Conservation (phyloP, 1,139 yeast species). For the Candida tetrigidarum region DNA sequence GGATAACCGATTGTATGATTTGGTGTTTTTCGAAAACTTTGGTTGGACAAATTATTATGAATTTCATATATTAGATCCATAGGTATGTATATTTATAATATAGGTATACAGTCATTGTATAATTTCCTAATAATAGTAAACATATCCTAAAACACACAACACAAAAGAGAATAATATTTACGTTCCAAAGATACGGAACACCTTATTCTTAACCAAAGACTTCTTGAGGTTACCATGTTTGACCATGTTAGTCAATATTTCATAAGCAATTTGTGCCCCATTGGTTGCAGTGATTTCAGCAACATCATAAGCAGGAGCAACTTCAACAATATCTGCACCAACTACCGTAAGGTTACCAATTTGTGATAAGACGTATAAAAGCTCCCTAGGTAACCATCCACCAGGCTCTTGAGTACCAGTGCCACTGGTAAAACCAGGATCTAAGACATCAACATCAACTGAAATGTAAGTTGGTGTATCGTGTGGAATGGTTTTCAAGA, state of each 20-base stretch:
- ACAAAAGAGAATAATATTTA: too few species aligned
- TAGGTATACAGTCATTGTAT: too few species aligned
- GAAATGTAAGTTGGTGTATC: constrained; percentile 71
- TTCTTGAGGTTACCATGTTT: constrained; percentile 46
- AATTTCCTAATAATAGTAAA: too few species aligned
- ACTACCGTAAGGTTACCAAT: constrained; percentile 64
- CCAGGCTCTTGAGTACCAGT: constrained; percentile 88
- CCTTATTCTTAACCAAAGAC: constrained; percentile 11
- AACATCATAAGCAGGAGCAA: constrained; percentile 71
- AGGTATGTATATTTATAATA: too few species aligned
- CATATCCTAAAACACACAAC: too few species aligned
- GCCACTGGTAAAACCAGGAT: constrained; percentile 81
- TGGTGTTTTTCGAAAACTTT: constrained; percentile 11
- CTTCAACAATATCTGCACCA: constrained; percentile 83
- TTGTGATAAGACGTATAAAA: constrained; percentile 61
- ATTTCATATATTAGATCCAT: constrained; percentile 13
- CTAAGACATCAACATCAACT: constrained; percentile 80
- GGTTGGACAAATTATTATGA: constrained; percentile 2
- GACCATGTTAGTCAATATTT: constrained; percentile 75
- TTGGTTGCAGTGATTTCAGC: constrained; percentile 78
- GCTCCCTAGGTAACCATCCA: constrained; percentile 79
- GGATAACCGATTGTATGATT: constrained; percentile 20
- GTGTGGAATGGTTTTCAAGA: constrained; percentile 53
- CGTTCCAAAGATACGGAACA: constrained; percentile 10
- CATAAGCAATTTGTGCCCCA: constrained; percentile 77